phyloP scores from a whole-genome alignment of 257 asterid species.

The Solanum rostratum region DNA sequence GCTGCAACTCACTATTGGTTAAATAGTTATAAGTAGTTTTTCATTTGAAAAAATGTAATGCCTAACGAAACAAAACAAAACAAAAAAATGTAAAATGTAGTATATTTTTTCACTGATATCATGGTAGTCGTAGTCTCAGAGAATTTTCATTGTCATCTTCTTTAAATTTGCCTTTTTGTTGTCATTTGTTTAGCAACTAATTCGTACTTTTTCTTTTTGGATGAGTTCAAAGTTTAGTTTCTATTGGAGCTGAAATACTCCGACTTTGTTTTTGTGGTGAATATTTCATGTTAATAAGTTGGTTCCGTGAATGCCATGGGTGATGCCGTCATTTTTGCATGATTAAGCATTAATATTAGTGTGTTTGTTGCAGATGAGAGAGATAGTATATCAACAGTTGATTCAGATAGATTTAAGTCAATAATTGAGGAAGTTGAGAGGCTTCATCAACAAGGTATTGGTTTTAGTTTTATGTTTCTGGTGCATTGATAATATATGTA shows the following conservation, averaged over 20 bases:
- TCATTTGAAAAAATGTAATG: neutral
- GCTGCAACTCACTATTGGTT: neutral
- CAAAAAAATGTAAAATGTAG: neutral
- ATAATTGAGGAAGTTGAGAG: conserved; percentile 69
- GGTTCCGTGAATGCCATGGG: neutral
- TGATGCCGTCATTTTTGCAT: neutral
- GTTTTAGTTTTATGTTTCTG: neutral
- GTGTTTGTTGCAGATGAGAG: conserved; percentile 51
- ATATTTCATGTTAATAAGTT: neutral
- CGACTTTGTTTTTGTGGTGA: neutral
- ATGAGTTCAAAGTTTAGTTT: neutral
- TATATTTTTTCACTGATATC: neutral
- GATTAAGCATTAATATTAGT: neutral
- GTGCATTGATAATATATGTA: neutral
- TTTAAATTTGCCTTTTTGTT: neutral
- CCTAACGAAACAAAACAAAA: neutral
- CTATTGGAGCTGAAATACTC: neutral
- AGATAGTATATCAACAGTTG: conserved; percentile 60
- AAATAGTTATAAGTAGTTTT: neutral
- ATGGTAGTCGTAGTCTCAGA: neutral
- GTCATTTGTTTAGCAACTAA: neutral
- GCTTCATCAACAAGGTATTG: conserved; percentile 72
- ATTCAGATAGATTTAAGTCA: conserved; percentile 53
- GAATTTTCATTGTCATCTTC: neutral
- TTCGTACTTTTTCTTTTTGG: neutral